Evolutionary conservation across 1,139 yeast species (phyloP), one percentile per base, ranked within the genome.

Genomic region (Suhomyces bribrorum): DNA sequence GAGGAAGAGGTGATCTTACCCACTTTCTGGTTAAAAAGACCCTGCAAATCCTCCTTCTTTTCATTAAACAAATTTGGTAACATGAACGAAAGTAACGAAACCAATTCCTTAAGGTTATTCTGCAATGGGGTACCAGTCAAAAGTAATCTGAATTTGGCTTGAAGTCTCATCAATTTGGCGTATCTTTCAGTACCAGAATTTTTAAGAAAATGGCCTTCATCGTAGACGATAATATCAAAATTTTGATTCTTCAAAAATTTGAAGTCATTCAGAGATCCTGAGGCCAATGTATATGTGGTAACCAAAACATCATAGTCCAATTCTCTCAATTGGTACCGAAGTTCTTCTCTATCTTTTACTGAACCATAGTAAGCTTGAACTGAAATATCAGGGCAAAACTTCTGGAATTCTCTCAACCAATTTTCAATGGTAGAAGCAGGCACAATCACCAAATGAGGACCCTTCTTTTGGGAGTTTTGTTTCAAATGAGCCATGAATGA

Each of bases 71-170:
- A 68, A 17, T 77, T 67, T 0, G 99, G 99, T 54, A 94, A 69
- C 66, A 94, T 92, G 56, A 92, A 92, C 32, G 96, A 88, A 44
- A 92, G 71, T 43, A 92, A 69, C 1, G 97, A 89, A 49, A 94
- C 90, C 45, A 92, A 73, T 57, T 92, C 99, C 54, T 83, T 80
- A 54, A 92, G 69, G 57, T 92, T 92, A 58, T 92, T 92, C 57
- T 92, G 99, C 43, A 94, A 69, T 6, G 99, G 99, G 0, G 99
- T 92, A 61, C 99, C 99, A 0, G 99, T 92, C 46, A 92, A 73
- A 36, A 92, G 64, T 30, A 94, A 65, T 52, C 98, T 75, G 63
- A 92, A 94, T 17, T 78, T 75, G 1, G 94, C 97, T 42, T 73
- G 76, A 31, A 92, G 68, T 54, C 80, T 79, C 95, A 90, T 90